Percentiles rank a stretch among this genome's conserved stretches.
phyloP scores from a whole-genome alignment of 2,329 filamentous ascomycete genomes.

The Pseudocercospora pini-densiflorae region DNA sequence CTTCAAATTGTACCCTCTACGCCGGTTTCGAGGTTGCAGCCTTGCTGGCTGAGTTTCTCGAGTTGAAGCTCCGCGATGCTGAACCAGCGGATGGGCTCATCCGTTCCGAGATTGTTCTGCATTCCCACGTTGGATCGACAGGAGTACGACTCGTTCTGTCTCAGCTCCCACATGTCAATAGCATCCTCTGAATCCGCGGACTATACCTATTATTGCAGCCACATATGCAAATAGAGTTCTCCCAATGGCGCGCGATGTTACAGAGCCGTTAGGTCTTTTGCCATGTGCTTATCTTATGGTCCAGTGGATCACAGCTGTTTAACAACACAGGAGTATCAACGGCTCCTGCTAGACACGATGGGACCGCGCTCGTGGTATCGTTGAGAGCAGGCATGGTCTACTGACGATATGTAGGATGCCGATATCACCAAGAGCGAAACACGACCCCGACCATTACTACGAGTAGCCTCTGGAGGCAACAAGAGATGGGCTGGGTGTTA shows the following conservation, averaged over 20 bases:
- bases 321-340: neutral
- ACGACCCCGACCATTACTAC: neutral
- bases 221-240: neutral
- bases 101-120: neutral
- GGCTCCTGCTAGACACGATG: neutral
- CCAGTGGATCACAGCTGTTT: neutral
- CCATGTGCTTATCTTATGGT: conserved; percentile 2
- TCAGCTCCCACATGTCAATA: neutral
- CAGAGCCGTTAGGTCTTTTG: neutral
- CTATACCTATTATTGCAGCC: conserved; percentile 2
- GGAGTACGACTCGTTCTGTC: conserved; percentile 5
- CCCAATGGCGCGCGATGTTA: neutral
- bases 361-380: neutral
- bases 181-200: neutral
- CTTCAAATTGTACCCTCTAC: neutral
- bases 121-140: conserved; percentile 3
- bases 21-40: neutral
- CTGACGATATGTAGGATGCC: neutral
- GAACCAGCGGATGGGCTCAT: neutral
- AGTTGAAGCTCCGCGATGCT: neutral
- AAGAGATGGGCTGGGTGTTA: conserved; percentile 25
- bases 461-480: neutral
- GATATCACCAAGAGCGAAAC: neutral
- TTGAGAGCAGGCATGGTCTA: neutral
- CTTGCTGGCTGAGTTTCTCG: neutral